phyloP scores from a whole-genome alignment of 139 green algal genomes.

The Nannochloris sp. region DNA sequence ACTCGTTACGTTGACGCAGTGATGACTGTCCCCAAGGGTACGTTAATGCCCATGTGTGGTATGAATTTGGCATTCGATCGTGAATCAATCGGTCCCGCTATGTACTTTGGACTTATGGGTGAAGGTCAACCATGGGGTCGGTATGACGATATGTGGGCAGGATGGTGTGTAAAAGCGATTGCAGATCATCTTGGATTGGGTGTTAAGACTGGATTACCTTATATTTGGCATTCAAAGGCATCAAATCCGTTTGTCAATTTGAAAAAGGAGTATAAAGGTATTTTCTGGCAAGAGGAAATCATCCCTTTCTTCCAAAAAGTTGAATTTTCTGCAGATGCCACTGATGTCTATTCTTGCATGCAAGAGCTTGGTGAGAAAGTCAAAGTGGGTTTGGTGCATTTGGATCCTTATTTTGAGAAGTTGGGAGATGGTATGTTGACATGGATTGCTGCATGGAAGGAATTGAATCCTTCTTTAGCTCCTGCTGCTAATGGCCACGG shows the following conservation, averaged over 20 bases:
- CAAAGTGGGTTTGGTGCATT: constrained; percentile 59
- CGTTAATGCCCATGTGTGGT: constrained; percentile 94
- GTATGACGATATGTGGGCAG: constrained; percentile 98
- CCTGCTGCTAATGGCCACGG: too few species aligned
- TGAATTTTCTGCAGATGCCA: constrained; percentile 48
- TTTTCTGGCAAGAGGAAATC: constrained; percentile 96
- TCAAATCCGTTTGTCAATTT: constrained; percentile 95
- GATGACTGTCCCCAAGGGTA: constrained; percentile 92
- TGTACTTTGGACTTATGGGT: constrained; percentile 98
- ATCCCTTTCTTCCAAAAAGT: constrained; percentile 89
- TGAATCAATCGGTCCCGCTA: constrained; percentile 81
- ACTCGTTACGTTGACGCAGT: constrained; percentile 88
- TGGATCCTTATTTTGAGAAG: constrained; percentile 95
- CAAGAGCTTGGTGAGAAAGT: constrained; percentile 83
- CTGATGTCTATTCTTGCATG: constrained; percentile 63
- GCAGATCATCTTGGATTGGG: constrained; percentile 87
- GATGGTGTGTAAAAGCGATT: constrained; percentile 91
- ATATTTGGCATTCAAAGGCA: constrained; percentile 97
- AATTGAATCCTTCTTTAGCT: constrained; percentile 52
- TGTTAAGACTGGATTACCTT: constrained; percentile 93
- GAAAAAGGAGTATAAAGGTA: constrained; percentile 97
- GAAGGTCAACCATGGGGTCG: constrained; percentile 92
- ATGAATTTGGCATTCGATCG: constrained; percentile 97
- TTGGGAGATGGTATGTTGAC: constrained; percentile 85
- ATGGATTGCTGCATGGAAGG: constrained; percentile 80